A percentile compares a stretch with the other conserved stretches of the same genome.
phyloP scores from a whole-genome alignment of 2,329 filamentous ascomycete genomes.

The Alternaria hordeiaustralica region DNA sequence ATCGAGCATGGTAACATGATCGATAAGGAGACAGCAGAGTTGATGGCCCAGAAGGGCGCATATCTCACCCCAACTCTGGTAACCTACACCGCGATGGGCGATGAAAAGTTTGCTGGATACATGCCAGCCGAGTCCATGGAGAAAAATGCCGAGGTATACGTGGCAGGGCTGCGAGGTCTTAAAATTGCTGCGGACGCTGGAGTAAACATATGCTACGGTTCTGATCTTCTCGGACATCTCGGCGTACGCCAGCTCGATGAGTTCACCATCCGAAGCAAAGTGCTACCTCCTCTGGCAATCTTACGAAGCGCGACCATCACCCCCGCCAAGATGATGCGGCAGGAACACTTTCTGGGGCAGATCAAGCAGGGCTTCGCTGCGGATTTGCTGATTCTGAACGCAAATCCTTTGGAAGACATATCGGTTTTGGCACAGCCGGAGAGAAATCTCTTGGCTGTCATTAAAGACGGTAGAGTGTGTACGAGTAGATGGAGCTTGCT shows the following conservation, averaged over 20 bases:
- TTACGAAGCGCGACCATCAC: conserved; percentile 10
- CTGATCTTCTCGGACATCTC: conserved; percentile 61
- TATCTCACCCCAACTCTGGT: conserved; percentile 12
- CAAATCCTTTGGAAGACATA: conserved; percentile 64
- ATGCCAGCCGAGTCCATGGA: no score
- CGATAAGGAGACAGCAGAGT: conserved; percentile 61
- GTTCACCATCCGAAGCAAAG: conserved; percentile 8
- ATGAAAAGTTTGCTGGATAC: no score
- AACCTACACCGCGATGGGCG: conserved; percentile 1
- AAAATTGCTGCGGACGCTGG: conserved; percentile 59
- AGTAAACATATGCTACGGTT: conserved; percentile 63
- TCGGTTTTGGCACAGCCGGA: conserved; percentile 58
- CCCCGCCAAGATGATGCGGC: conserved; percentile 33
- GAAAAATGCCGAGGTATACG: no score
- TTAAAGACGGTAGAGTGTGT: conserved; percentile 62
- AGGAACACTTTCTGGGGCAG: conserved; percentile 58
- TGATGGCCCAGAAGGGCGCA: conserved; percentile 56
- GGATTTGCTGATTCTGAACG: conserved; percentile 60
- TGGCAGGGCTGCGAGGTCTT: conserved; percentile 1
- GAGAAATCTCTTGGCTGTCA: conserved; percentile 57
- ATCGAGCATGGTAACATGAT: conserved; percentile 69
- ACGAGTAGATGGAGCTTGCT: conserved; percentile 14
- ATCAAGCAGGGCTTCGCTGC: conserved; percentile 59
- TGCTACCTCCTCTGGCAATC: not conserved
- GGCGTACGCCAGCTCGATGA: conserved; percentile 54